A percentile compares a stretch with the other conserved stretches of the same genome.
Conservation (phyloP, 2,329 filamentous ascomycete species). For the Akanthomyces uredinophilus region DNA sequence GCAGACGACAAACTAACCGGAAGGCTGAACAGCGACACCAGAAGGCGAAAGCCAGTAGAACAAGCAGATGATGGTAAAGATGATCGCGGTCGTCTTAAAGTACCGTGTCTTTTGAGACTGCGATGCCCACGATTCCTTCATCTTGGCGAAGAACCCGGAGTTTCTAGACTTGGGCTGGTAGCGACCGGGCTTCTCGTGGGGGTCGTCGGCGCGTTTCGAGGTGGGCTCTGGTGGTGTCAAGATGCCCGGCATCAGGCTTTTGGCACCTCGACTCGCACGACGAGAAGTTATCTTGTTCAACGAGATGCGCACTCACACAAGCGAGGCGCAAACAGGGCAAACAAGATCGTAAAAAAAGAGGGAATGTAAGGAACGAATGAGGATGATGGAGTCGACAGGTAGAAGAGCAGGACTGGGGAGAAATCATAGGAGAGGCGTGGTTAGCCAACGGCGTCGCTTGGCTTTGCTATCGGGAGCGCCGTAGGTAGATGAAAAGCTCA, state of each 20-base stretch:
- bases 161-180: slow-evolving; percentile 47
- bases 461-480: neutral
- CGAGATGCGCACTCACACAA: slow-evolving; percentile 15
- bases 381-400: neutral
- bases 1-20: neutral
- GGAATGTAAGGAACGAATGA: slow-evolving; percentile 1
- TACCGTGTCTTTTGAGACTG: slow-evolving; percentile 62
- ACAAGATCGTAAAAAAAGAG: neutral
- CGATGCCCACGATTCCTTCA: slow-evolving; percentile 56
- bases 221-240: slow-evolving; percentile 11
- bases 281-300: slow-evolving; percentile 13
- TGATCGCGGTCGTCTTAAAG: slow-evolving; percentile 59
- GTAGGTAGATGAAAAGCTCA: neutral
- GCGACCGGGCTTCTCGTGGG: slow-evolving; percentile 60
- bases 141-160: slow-evolving; percentile 45
- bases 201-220: slow-evolving; percentile 51
- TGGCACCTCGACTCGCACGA: slow-evolving; percentile 13
- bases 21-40: slow-evolving; percentile 44
- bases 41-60: slow-evolving; percentile 61
- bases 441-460: neutral
- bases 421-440: neutral
- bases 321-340: slow-evolving; percentile 14
- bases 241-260: slow-evolving; percentile 13
- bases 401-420: neutral
- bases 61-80: slow-evolving; percentile 54